Percentiles rank a stretch among this genome's conserved stretches.
phyloP scores from a whole-genome alignment of 176 grass and related monocot species.

The Eremochloa ophiuroides region DNA sequence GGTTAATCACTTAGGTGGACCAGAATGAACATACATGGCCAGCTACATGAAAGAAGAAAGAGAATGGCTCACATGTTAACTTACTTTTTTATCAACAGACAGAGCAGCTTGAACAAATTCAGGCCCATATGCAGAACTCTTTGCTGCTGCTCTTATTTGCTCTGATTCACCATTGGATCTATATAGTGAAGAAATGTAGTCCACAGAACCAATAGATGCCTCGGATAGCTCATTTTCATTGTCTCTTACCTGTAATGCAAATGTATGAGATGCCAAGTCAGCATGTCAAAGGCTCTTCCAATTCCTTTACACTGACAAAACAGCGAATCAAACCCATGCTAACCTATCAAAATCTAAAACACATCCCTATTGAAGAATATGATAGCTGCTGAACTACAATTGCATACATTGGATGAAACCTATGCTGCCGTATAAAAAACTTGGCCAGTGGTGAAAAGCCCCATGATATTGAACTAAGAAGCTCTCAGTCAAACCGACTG shows the following conservation, averaged over 20 bases:
- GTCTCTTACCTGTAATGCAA: conserved; percentile 44
- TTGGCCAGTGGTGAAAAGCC: background rate
- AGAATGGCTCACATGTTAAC: background rate
- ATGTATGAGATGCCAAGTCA: conserved; percentile 11
- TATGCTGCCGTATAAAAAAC: background rate
- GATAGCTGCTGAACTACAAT: background rate
- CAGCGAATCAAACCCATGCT: background rate
- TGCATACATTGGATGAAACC: background rate
- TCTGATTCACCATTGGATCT: conserved; percentile 79
- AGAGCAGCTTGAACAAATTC: conserved; percentile 96
- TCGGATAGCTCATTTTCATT: conserved; percentile 50
- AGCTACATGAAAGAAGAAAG: background rate
- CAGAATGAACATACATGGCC: background rate
- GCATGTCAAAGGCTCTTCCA: conserved; percentile 18
- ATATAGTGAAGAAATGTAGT: conserved; percentile 78
- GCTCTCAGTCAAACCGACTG: background rate
- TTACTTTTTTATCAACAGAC: conserved; percentile 86
- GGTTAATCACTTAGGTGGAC: background rate
- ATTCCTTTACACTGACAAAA: background rate
- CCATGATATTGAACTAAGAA: background rate
- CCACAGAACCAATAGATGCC: conserved; percentile 93
- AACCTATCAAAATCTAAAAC: conserved; percentile 8
- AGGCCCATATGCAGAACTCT: conserved; percentile 65
- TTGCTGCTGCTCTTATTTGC: conserved; percentile 68
- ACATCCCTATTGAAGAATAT: background rate